These are phyloP conservation scores for Fusarium sp. DNA, from an alignment of 2,329 filamentous ascomycete genomes.

Conservation along the genomic window DNA sequence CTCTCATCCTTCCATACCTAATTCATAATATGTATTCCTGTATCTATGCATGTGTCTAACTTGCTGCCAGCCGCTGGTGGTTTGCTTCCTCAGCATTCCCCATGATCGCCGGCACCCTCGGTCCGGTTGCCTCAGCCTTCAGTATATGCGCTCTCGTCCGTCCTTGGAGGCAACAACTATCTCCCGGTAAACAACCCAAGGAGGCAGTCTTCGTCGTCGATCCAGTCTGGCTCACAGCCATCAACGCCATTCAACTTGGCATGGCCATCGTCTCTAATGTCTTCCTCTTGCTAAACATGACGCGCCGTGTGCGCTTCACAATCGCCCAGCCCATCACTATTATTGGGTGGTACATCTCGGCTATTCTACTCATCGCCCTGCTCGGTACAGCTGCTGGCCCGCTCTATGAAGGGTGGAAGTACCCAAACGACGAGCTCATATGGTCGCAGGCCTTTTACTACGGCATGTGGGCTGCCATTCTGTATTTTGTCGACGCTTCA, in stretches of 20 bases:
- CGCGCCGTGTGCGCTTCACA: constrained; percentile 81
- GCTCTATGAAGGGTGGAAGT: constrained; percentile 54
- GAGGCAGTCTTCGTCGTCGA: constrained; percentile 70
- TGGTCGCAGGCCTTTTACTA: constrained; percentile 91
- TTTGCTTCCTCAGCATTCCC: constrained; percentile 76
- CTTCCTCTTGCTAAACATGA: constrained; percentile 90
- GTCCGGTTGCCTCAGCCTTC: constrained; percentile 88
- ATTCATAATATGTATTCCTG: no score
- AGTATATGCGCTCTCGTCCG: constrained; percentile 88
- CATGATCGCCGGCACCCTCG: constrained; percentile 85
- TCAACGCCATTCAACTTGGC: constrained; percentile 83
- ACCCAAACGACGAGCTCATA: constrained; percentile 65
- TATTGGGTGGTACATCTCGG: constrained; percentile 78
- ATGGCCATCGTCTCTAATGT: constrained; percentile 84
- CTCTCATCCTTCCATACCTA: not conserved
- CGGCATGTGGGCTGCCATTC: constrained; percentile 80
- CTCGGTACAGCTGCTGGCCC: constrained; percentile 74
- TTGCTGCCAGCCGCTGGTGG: constrained; percentile 68
- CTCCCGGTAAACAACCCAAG: constrained; percentile 61
- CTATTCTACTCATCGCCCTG: constrained; percentile 75
- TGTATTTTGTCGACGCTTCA: constrained; percentile 84
- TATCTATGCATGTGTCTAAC: not conserved
- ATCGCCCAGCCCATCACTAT: constrained; percentile 88
- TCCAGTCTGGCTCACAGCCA: constrained; percentile 78
- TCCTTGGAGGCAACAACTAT: constrained; percentile 76